phyloP scores from a whole-genome alignment of 202 grass and related monocot genomes.

The Digitaria exilis region DNA sequence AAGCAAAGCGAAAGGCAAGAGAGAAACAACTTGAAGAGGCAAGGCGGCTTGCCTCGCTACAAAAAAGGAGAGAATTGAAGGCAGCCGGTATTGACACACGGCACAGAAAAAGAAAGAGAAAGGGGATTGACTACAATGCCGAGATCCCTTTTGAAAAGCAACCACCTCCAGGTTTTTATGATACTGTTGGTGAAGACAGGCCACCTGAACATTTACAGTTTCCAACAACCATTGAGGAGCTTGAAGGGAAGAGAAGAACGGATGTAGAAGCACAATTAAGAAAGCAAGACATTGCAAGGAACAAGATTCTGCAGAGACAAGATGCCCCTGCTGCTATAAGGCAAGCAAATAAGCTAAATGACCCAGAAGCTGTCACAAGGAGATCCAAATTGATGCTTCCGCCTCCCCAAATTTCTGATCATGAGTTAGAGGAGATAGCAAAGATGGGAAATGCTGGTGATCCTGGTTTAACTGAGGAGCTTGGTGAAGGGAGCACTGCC shows the following conservation, averaged over 20 bases:
- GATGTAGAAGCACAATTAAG: conserved; percentile 82
- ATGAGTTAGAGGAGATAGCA: conserved; percentile 87
- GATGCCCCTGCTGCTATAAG: conserved; percentile 85
- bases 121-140: conserved; percentile 88
- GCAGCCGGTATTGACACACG: conserved; percentile 79
- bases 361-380: conserved; percentile 87
- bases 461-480: conserved; percentile 59
- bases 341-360: conserved; percentile 93
- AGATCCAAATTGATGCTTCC: conserved; percentile 92
- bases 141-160: conserved; percentile 93
- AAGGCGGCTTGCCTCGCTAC: conserved; percentile 83
- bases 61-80: conserved; percentile 90
- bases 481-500: conserved; percentile 74
- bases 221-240: conserved; percentile 89
- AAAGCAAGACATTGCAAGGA: conserved; percentile 87
- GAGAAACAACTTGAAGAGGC: conserved; percentile 97
- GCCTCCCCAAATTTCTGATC: conserved; percentile 88
- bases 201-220: conserved; percentile 60
- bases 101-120: conserved; percentile 78
- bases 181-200: conserved; percentile 69
- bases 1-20: conserved; percentile 88
- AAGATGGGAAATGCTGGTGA: conserved; percentile 84
- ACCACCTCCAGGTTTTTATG: conserved; percentile 84
- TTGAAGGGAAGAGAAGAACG: conserved; percentile 85
- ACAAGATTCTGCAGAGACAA: conserved; percentile 84